phyloP scores from a whole-genome alignment of 2,329 filamentous ascomycete species.

The Ceratocystis destructans region DNA sequence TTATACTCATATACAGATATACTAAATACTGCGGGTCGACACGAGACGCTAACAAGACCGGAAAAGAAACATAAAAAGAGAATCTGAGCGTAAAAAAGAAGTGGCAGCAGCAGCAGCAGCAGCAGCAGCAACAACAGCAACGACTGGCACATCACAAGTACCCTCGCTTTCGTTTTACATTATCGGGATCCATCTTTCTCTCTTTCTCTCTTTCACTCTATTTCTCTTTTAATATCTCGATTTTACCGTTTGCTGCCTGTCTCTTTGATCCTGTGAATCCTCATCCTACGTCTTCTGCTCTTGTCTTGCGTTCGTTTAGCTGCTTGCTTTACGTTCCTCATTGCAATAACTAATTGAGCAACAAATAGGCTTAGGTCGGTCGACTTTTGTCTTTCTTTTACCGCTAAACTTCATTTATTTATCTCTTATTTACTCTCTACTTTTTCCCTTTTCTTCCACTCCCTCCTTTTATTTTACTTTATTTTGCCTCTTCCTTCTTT shows the following conservation, averaged over 20 bases:
- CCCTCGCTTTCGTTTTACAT: neutral
- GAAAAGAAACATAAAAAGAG: neutral
- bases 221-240: neutral
- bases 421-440: constrained; percentile 1
- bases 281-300: neutral
- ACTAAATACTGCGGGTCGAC: neutral
- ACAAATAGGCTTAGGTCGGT: too few species aligned
- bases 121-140: neutral
- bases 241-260: neutral
- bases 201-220: neutral
- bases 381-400: constrained; percentile 9
- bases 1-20: neutral
- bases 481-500: neutral
- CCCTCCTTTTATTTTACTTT: neutral
- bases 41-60: neutral
- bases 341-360: too few species aligned
- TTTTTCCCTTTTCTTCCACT: neutral
- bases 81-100: neutral
- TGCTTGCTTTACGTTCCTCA: constrained; percentile 13
- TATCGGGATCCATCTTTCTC: neutral
- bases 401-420: neutral
- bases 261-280: neutral
- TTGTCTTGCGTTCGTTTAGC: constrained; percentile 4
- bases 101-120: neutral
- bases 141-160: neutral